Evolutionary conservation across 768 basidiomycete genomes (phyloP), one percentile per base, ranked within the genome.

Genomic region (Suillus alpinus): DNA sequence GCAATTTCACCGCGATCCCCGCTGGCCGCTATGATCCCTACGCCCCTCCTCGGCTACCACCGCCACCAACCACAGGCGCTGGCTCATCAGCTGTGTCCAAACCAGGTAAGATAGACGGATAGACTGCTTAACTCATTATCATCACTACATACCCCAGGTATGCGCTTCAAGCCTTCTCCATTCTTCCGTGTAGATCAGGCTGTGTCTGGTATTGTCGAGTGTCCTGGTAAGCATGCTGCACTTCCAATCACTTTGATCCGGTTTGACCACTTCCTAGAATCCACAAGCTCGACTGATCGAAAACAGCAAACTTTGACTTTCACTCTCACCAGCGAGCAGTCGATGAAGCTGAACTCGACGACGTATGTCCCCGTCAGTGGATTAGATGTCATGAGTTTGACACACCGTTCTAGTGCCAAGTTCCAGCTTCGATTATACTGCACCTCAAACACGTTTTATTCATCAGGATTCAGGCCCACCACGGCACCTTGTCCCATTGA

Each of bases 381-480:
- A 39, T 59, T 50, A 62, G 26, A 26, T 29, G 41, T 26, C n/a
- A 26, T 26, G 37, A 29, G 53, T 23, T 18, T 55, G 9, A 55
- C 53, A 39, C 37, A 55, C 16, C 18, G 58, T 40, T 53, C 14
- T 64, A 92, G 89, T 31, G 73, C 85, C 16, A 87, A 84, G 65
- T 88, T 87, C 71, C 92, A 95, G 73, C 80, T 96, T 43, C 86
- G 93, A 39, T 76, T 96, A 8, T 95, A 91, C 74, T 95, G 94
- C 78, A 95, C 94, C 0, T 92, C 91, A 3, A 94, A 88, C 36
- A 78, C 84, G 32, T 92, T 87, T 71, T 88, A 88, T 71, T 79
- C 80, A 49, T 68, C 76, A 6, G 76, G 80, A 13, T 89, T 89
- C 66, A 78, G 88, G 56, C 73, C 82, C 6, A 77, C 74, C 59